These are phyloP conservation scores for Backusella parvicylindrica DNA, from an alignment of 192 early-diverging fungal genomes.

Conservation along the genomic window DNA sequence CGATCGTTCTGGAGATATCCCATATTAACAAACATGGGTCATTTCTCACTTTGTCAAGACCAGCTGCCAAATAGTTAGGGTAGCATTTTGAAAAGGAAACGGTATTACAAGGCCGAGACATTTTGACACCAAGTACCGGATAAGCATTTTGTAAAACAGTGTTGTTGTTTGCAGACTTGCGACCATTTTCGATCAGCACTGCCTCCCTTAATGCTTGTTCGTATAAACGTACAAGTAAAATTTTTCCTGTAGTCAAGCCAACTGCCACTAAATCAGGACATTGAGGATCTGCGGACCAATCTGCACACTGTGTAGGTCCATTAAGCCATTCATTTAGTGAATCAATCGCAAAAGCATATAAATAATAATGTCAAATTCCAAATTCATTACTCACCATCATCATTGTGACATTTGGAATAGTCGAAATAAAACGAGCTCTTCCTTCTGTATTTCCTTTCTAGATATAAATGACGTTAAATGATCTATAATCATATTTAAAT, in stretches of 20 bases:
- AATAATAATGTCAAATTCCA: background rate
- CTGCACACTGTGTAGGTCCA: conserved; percentile 51
- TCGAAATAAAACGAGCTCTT: conserved; percentile 13
- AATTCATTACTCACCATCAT: conserved; percentile 22
- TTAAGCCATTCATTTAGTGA: background rate
- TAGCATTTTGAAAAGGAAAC: conserved; percentile 65
- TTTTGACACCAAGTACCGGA: conserved; percentile 41
- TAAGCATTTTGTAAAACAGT: conserved; percentile 9
- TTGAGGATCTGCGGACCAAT: conserved; percentile 58
- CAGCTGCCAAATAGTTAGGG: conserved; percentile 57
- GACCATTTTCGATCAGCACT: background rate
- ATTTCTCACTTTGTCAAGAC: conserved; percentile 73
- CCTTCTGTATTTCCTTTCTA: background rate
- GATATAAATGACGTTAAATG: background rate
- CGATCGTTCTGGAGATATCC: conserved; percentile 60
- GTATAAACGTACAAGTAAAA: conserved; percentile 50
- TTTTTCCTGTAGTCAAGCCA: conserved; percentile 55
- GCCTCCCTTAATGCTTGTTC: conserved; percentile 9
- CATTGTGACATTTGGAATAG: conserved; percentile 27
- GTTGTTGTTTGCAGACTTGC: background rate
- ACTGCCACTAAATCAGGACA: conserved; percentile 55
- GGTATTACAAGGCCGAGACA: conserved; percentile 64
- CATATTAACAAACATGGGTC: conserved; percentile 71
- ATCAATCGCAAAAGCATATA: background rate
- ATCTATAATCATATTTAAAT: background rate